These are phyloP conservation scores for Penicillium polonicum DNA, from an alignment of 2,329 filamentous ascomycete genomes.

Conservation along the genomic window DNA sequence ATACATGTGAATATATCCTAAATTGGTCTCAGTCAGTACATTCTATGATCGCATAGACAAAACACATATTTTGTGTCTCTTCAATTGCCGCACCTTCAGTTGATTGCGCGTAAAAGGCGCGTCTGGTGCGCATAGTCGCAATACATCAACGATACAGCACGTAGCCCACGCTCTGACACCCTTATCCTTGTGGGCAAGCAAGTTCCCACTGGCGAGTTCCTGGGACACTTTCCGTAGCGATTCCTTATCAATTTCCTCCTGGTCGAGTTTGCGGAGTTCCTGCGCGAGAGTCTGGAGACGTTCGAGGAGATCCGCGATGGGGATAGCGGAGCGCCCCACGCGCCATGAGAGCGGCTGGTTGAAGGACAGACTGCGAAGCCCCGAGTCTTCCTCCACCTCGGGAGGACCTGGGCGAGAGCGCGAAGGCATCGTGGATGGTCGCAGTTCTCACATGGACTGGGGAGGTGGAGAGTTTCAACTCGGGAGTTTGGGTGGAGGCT, in stretches of 20 bases:
- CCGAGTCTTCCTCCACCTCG: constrained; percentile 38
- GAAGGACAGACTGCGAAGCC: constrained; percentile 63
- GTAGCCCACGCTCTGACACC: constrained; percentile 87
- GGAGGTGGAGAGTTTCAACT: constrained; percentile 16
- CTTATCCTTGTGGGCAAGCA: constrained; percentile 87
- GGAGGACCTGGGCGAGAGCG: constrained; percentile 42
- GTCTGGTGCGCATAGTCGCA: constrained; percentile 89
- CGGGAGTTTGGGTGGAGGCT: constrained; percentile 23
- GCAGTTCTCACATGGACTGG: constrained; percentile 23
- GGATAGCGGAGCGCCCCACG: constrained; percentile 77
- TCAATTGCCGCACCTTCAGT: constrained; percentile 66
- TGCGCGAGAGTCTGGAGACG: constrained; percentile 77
- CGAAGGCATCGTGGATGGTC: constrained; percentile 41
- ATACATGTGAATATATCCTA: constrained; percentile 93
- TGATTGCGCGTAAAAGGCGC: constrained; percentile 89
- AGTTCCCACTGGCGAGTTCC: constrained; percentile 76
- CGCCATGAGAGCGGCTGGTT: constrained; percentile 86
- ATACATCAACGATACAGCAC: constrained; percentile 87
- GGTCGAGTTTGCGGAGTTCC: constrained; percentile 81
- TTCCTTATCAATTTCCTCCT: constrained; percentile 79
- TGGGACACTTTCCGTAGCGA: constrained; percentile 82
- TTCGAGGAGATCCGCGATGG: constrained; percentile 75
- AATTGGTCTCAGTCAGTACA: not conserved
- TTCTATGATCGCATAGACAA: not conserved
- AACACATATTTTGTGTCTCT: not conserved